Base-by-base conservation (phyloP, 768 basidiomycete species). In the Infundibulicybe gibba region DNA sequence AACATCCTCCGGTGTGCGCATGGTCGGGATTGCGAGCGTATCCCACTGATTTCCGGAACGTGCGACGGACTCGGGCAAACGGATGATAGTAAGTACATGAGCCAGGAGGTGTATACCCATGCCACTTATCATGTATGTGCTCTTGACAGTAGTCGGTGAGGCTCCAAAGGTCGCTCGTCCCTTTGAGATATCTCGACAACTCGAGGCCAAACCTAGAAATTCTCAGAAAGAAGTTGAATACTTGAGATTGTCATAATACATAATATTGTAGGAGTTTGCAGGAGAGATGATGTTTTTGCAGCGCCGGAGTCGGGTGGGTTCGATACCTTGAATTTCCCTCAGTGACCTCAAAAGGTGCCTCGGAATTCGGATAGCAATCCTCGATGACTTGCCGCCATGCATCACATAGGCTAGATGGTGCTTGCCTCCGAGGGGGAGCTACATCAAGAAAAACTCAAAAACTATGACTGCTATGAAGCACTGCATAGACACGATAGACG, bases 31-130 rank as follows among this genome's bases (percentile, higher is more conserved):
- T 25, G 45, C 54, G 12, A 49, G 35, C 40, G 59, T 58, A 1
- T 48, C 43, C 35, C 58, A 56, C 2, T 33, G 37, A 30, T 63
- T 63, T 19, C 45, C 11, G 11, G 40, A 45, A 41, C 53, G 54
- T 5, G 43, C 30, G 1, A 58, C 41, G 6, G 35, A n/a, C 33
- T 44, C 53, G 31, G 45, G 37, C 12, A 63, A 53, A 10, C 57
- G 48, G 25, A 63, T 42, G 37, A 63, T 40, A 3, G 58, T 63
- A 41, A 3, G 58, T 63, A 41, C 62, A 61, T 40, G 57, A 53
- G 3, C 60, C 61, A 11, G 62, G 60, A n/a, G 62, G 62, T 0
- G 57, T 55, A 40, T 54, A 61, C 5, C 60, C 62, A 41, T 52
- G 55, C 59, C 59, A 61, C 2, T 46, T 52, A 6, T 30, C 30